Base-by-base conservation (phyloP, 768 basidiomycete species). In the Serendipita sp. region DNA sequence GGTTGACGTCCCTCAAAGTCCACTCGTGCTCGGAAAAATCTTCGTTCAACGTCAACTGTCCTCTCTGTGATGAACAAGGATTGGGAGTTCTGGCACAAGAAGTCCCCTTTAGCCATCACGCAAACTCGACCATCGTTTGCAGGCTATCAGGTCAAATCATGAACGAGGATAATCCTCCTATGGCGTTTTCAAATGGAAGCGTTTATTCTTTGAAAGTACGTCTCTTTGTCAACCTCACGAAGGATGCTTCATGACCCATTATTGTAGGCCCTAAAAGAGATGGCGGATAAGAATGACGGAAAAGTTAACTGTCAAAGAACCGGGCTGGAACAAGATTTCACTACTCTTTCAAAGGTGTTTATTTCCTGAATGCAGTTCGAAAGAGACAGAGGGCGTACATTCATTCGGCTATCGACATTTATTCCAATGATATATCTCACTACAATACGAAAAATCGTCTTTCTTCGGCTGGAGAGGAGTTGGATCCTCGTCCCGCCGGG, bases 81-180 rank as follows among this genome's bases (percentile, higher is more conserved):
- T 77, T 94, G 7, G 85, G 86, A 24, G 78, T 81, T 66, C 81
- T 99, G 5, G 91, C 89, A 11, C 78, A 80, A 65, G 89, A 92
- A 68, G 92, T 97, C 0, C 94, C 96, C 1, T 85, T 82, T 71
- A 90, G 89, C 69, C 94, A 98, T 75, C 93, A 98, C 72, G 85
- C 87, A 45, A 97, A 95, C 71, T 95, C 92, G 24, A 95, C 91
- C 0, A 90, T 99, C 64, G 94, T 98, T 15, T 98, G 96, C 72
- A 76, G 84, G 63, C 80, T 97, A 70, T 92, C 83, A 67, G 93
- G 95, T 30, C 85, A 86, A 72, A 93, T 98, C 65, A 95, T 98
- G 87, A 89, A 96, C 70, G 93, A 85, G 68, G 85, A 92, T 72
- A 94, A 94, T 70, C 85, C 87, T 79, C 92, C 94, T 0, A 82